phyloP scores from a whole-genome alignment of 1,139 yeast genomes.

The Neolecta irregularis region DNA sequence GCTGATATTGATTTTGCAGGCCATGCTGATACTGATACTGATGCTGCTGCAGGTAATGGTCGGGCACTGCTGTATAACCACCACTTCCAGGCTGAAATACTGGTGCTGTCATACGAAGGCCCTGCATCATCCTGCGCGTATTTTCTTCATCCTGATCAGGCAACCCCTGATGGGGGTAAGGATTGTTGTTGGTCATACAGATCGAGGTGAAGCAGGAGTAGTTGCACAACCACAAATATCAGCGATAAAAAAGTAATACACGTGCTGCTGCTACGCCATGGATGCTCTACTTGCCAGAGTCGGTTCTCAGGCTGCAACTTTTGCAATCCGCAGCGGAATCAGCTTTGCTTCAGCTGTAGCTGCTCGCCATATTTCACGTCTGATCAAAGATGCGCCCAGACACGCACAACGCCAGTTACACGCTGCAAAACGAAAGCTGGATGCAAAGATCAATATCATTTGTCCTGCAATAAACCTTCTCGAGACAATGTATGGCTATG shows the following conservation, averaged over 20 bases:
- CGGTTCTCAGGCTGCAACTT: constrained; percentile 14
- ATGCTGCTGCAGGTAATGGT: constrained; percentile 5
- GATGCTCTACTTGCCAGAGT: constrained; percentile 7
- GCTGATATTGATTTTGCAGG: constrained; percentile 1
- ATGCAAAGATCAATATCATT: constrained; percentile 28
- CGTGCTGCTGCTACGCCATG: too few relatives aligned
- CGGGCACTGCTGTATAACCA: not conserved
- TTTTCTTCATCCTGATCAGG: too few relatives aligned
- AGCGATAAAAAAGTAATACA: too few relatives aligned
- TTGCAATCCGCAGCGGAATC: constrained; percentile 14
- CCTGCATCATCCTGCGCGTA: too few relatives aligned
- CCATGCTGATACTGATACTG: constrained; percentile 2
- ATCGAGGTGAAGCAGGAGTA: too few relatives aligned
- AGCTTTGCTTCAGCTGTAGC: constrained; percentile 14
- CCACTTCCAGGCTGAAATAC: constrained; percentile 1
- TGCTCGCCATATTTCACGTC: constrained; percentile 12
- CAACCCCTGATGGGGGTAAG: too few relatives aligned
- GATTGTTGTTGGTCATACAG: too few relatives aligned
- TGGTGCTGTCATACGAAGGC: too few relatives aligned
- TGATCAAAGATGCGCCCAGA: constrained; percentile 11
- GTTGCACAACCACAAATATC: too few relatives aligned
- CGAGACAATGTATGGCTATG: constrained; percentile 31
- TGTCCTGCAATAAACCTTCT: constrained; percentile 58
- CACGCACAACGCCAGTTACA: constrained; percentile 9
- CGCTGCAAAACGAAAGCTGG: constrained; percentile 9